Percentiles rank a stretch among this genome's conserved stretches.
phyloP scores from a whole-genome alignment of 306 rosid species.

The Adenanthera pavonina region DNA sequence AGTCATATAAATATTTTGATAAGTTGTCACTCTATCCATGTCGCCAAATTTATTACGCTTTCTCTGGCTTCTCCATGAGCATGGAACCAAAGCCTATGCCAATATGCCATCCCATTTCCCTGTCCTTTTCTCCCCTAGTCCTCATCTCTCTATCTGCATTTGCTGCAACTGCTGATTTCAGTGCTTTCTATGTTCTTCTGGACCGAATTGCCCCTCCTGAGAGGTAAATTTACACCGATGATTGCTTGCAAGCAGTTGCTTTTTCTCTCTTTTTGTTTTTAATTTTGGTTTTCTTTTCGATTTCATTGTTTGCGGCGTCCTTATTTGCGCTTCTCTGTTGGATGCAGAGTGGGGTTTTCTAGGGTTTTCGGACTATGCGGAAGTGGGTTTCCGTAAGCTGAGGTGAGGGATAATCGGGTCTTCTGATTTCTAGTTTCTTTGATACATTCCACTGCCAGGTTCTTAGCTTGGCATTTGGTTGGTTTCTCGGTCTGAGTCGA shows the following conservation, averaged over 20 bases:
- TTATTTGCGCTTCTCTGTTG: slow-evolving; percentile 43
- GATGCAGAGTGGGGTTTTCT: slow-evolving; percentile 43
- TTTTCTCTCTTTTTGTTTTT: not conserved
- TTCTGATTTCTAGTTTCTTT: slow-evolving; percentile 27
- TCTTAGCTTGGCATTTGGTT: slow-evolving; percentile 23
- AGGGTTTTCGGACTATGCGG: slow-evolving; percentile 43
- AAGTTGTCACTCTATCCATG: not conserved
- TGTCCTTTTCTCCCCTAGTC: not conserved
- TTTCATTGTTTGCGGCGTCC: slow-evolving; percentile 33
- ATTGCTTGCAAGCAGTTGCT: slow-evolving; percentile 37
- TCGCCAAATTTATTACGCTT: slow-evolving; percentile 7
- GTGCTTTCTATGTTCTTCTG: slow-evolving; percentile 19
- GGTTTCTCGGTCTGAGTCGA: slow-evolving; percentile 29
- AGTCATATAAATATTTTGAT: not conserved
- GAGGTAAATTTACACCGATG: slow-evolving; percentile 18
- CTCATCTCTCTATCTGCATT: slow-evolving; percentile 32
- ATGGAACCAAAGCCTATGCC: slow-evolving; percentile 12
- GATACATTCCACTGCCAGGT: slow-evolving; percentile 18
- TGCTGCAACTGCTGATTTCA: slow-evolving; percentile 28
- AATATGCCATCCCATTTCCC: not conserved
- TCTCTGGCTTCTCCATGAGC: slow-evolving; percentile 7
- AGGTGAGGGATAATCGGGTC: slow-evolving; percentile 44
- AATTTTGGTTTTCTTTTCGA: slow-evolving; percentile 7
- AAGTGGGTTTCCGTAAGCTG: slow-evolving; percentile 37
- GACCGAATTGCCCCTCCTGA: slow-evolving; percentile 48